Evolutionary conservation across 305 asterid genomes (phyloP).

Genomic region (Solanum hybrid): DNA sequence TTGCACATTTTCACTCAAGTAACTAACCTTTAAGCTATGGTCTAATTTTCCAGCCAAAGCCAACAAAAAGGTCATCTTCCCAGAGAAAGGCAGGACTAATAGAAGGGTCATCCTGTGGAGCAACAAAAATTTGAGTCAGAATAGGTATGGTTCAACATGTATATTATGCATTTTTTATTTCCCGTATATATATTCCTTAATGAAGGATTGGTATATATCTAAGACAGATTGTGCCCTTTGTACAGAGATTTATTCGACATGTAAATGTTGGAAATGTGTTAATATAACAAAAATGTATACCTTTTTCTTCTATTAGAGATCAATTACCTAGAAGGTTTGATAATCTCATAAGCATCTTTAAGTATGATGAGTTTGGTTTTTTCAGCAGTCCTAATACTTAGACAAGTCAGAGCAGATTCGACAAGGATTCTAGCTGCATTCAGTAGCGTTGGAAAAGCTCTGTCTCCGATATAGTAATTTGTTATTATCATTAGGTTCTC

Average conservation of each 20-base stretch:
- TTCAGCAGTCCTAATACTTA: constrained; percentile 25
- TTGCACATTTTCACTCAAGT: neutral
- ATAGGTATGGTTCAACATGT: neutral
- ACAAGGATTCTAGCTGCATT: constrained; percentile 28
- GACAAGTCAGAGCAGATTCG: constrained; percentile 23
- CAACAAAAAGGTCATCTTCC: neutral
- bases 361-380: constrained; percentile 25
- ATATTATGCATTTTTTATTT: neutral
- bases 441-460: constrained; percentile 43
- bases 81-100: neutral
- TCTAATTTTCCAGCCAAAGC: neutral
- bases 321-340: constrained; percentile 37
- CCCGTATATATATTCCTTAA: neutral
- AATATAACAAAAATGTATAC: neutral
- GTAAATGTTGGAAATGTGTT: neutral
- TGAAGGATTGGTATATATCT: neutral
- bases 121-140: neutral
- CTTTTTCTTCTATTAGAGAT: no score
- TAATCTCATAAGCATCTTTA: constrained; percentile 36
- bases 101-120: neutral
- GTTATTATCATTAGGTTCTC: constrained; percentile 30
- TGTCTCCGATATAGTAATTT: constrained; percentile 31
- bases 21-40: neutral
- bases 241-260: neutral
- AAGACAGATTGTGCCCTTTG: neutral